Conservation (phyloP, 2,329 filamentous ascomycete species). For the Trichoderma hamatum region DNA sequence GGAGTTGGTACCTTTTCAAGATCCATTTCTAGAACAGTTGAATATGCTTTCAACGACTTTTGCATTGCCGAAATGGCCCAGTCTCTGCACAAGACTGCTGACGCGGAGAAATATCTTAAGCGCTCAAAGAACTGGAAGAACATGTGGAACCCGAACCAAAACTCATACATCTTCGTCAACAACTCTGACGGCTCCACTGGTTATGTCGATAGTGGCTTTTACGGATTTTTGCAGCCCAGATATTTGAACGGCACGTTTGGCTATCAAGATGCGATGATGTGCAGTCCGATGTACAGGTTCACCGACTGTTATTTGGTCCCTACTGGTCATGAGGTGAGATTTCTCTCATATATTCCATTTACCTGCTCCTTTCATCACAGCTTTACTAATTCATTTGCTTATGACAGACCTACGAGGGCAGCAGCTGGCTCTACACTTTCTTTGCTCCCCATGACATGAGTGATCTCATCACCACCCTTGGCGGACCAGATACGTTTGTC, state of each 20-base stretch:
- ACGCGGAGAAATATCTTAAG: constrained; percentile 61
- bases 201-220: constrained; percentile 32
- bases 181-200: constrained; percentile 18
- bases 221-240: constrained; percentile 71
- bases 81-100: constrained; percentile 55
- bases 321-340: constrained; percentile 30
- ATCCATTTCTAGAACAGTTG: constrained; percentile 72
- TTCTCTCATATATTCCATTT: no score
- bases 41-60: constrained; percentile 81
- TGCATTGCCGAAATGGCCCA: constrained; percentile 66
- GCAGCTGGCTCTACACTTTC: constrained; percentile 73
- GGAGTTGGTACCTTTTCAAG: constrained; percentile 65
- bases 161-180: constrained; percentile 21
- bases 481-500: constrained; percentile 60
- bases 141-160: constrained; percentile 54
- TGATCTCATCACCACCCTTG: constrained; percentile 57
- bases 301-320: constrained; percentile 41
- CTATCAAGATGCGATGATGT: constrained; percentile 61
- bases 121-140: constrained; percentile 71
- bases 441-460: constrained; percentile 52
- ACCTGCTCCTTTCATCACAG: neutral
- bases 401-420: constrained; percentile 66
- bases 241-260: constrained; percentile 67
- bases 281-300: constrained; percentile 48
- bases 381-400: neutral